Evolutionary conservation across 768 basidiomycete genomes (phyloP).

Genomic region (Leucogyrophana mollusca): DNA sequence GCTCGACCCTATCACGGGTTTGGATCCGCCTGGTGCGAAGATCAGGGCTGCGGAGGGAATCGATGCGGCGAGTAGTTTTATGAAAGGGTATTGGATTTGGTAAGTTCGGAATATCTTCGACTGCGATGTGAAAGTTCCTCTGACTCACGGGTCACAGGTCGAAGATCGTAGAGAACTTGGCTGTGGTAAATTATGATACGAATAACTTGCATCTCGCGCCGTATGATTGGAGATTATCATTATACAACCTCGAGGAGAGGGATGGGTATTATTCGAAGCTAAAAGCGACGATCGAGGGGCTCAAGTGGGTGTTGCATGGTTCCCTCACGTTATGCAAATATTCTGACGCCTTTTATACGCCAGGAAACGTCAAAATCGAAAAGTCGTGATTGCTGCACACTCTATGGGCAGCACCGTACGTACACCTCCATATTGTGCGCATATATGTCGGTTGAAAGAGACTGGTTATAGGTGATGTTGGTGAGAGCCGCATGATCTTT

Average conservation of each 20-base stretch:
- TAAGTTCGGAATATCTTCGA: slow-evolving; percentile 23
- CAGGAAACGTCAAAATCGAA: slow-evolving; percentile 69
- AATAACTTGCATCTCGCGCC: slow-evolving; percentile 83
- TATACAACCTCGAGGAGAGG: slow-evolving; percentile 87
- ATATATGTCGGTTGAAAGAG: slow-evolving; percentile 46
- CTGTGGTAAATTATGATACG: slow-evolving; percentile 89
- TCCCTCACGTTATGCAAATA: neutral
- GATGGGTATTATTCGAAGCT: slow-evolving; percentile 87
- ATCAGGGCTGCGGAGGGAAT: slow-evolving; percentile 92
- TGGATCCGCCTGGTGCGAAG: slow-evolving; percentile 84
- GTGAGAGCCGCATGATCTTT: slow-evolving; percentile 30
- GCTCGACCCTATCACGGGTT: slow-evolving; percentile 87
- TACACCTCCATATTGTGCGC: slow-evolving; percentile 2
- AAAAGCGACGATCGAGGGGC: slow-evolving; percentile 78
- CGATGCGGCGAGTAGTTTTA: slow-evolving; percentile 82
- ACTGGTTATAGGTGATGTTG: slow-evolving; percentile 38
- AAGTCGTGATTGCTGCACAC: slow-evolving; percentile 81
- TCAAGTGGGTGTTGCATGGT: slow-evolving; percentile 47
- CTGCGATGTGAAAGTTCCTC: too few species aligned
- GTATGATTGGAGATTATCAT: slow-evolving; percentile 91
- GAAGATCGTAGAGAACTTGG: slow-evolving; percentile 93
- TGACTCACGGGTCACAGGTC: slow-evolving; percentile 50
- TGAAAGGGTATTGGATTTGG: slow-evolving; percentile 97
- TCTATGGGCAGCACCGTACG: slow-evolving; percentile 83
- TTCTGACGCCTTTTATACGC: neutral